phyloP scores from a whole-genome alignment of 1,284 basidiomycete genomes.

The Puccinia novopanici region DNA sequence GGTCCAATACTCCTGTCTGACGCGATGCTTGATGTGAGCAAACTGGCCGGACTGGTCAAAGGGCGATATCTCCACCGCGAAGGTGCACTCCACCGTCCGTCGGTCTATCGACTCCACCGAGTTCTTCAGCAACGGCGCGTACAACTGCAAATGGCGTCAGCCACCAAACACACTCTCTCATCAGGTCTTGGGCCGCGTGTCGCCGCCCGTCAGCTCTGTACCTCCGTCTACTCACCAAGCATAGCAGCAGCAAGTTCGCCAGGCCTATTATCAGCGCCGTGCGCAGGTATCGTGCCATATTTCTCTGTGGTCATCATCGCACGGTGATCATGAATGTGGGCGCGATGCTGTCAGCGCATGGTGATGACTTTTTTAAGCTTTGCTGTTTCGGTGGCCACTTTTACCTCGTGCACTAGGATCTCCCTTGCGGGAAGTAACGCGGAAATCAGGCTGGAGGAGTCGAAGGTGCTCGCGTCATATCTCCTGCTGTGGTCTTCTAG shows the following conservation, averaged over 20 bases:
- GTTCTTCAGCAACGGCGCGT: conserved; percentile 25
- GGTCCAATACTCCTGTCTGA: conserved; percentile 30
- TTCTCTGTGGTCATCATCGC: background rate
- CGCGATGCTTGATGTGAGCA: conserved; percentile 24
- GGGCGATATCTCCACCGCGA: conserved; percentile 20
- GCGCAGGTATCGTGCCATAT: conserved; percentile 23
- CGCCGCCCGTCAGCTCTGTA: too few relatives aligned
- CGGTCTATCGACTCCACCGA: conserved; percentile 23
- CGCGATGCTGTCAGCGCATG: too few relatives aligned
- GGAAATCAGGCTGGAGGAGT: background rate
- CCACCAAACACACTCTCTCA: too few relatives aligned
- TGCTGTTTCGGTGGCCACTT: background rate
- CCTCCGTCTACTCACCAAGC: conserved; percentile 40
- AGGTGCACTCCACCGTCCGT: conserved; percentile 27
- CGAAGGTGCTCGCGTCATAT: conserved; percentile 11
- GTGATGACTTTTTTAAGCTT: too few relatives aligned
- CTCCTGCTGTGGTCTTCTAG: background rate
- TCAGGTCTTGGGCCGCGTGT: too few relatives aligned
- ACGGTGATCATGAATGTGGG: too few relatives aligned
- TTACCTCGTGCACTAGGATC: conserved; percentile 25
- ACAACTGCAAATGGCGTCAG: conserved; percentile 11
- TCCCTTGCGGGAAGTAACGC: conserved; percentile 12
- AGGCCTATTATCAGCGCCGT: conserved; percentile 31
- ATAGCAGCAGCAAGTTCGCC: conserved; percentile 31
- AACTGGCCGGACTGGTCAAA: conserved; percentile 29